Evolutionary conservation across 257 asterid species (phyloP), one percentile per base, ranked within the genome.

Genomic region (Przewalskia tangutica): DNA sequence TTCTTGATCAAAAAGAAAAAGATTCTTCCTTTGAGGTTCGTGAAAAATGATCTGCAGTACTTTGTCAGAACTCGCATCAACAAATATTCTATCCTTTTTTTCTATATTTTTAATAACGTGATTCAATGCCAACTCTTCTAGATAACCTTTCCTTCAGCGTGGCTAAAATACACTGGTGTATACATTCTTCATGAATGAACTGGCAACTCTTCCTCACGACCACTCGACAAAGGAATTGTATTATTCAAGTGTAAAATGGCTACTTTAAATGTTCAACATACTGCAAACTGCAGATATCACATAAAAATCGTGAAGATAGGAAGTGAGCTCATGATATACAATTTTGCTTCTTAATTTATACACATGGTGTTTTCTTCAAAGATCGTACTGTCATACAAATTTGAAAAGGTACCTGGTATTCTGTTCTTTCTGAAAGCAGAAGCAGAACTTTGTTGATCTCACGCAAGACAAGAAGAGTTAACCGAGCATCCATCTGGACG

Each of bases 401-500:
- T 13, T 81, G 36, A 53, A 56, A 54, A 8, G 14, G 51, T 87
- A 91, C 94, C 98, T 92, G 99, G 83, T 89, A 90, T 83, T 96
- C 99, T 85, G 94, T 95, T 88, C 91, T 90, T 86, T 94, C 94
- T 20, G 98, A 91, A 81, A 96, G 92, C 64, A 93, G 90, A 86
- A 89, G 92, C 87, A 96, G 81, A 62, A 87, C 95, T 91, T 93
- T 96, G 88, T 85, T 93, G 90, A 93, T 93, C 85, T 92, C 93
- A 78, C 91, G 97, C 89, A 90, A 86, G 71, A 96, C 95, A 65
- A 91, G 98, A 84, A 96, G 93, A 77, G 98, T 92, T 88, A 96
- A 87, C 85, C 90, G 98, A 10, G 94, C 91, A 89, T 94, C 97
- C 83, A 88, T 81, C 84, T 96, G 98, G 56, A 96, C 98, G 8